phyloP scores from a whole-genome alignment of 345 rosid genomes.

The Boechera divaricarpa region DNA sequence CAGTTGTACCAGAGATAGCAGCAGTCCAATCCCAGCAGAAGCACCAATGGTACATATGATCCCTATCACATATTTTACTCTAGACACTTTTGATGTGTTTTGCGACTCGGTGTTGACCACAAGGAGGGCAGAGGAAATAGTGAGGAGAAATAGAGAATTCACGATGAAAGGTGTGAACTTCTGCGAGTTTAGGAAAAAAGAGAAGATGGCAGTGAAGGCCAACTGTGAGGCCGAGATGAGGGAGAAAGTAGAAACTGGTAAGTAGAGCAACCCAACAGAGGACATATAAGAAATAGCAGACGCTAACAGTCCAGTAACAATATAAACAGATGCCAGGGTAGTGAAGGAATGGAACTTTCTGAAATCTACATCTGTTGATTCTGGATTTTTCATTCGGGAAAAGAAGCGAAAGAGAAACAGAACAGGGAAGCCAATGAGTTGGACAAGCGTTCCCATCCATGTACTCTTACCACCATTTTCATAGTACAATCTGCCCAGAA shows the following conservation, averaged over 20 bases:
- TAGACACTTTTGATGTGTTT: constrained; percentile 25
- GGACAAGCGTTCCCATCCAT: constrained; percentile 59
- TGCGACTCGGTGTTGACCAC: constrained; percentile 42
- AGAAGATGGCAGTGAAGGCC: constrained; percentile 63
- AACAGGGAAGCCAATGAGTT: constrained; percentile 56
- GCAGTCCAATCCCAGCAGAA: constrained; percentile 53
- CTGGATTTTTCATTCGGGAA: constrained; percentile 17
- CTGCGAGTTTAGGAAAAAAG: constrained; percentile 53
- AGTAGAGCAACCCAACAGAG: constrained; percentile 56
- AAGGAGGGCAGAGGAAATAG: constrained; percentile 55
- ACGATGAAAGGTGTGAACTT: constrained; percentile 54
- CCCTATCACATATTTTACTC: constrained; percentile 43
- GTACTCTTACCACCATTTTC: constrained; percentile 57
- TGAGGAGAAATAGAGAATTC: constrained; percentile 56
- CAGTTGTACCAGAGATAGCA: constrained; percentile 51
- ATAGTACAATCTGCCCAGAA: constrained; percentile 57
- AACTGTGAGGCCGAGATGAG: constrained; percentile 54
- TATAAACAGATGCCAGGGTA: constrained; percentile 43
- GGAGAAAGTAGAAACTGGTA: constrained; percentile 60
- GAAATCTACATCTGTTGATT: constrained; percentile 14
- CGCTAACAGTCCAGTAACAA: constrained; percentile 45
- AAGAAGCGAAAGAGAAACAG: constrained; percentile 55
- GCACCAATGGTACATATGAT: constrained; percentile 57
- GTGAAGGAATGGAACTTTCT: constrained; percentile 20
- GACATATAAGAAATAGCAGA: constrained; percentile 48